Conservation (phyloP, 2,329 filamentous ascomycete species). For the Nigrograna mackinnonii region DNA sequence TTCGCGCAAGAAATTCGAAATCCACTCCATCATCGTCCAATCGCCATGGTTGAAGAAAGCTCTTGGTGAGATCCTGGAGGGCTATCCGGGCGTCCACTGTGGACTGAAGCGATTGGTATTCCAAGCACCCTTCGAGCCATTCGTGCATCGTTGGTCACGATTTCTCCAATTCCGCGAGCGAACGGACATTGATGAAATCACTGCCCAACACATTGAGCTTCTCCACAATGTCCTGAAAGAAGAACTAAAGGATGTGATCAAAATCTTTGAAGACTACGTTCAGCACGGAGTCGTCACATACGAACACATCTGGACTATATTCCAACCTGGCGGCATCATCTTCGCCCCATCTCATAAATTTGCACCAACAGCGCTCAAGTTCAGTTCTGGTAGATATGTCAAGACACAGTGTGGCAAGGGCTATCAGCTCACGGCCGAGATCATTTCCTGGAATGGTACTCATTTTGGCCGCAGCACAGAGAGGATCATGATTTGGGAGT, state of each 20-base stretch:
- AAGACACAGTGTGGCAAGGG: conserved; percentile 23
- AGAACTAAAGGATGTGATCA: conserved; percentile 44
- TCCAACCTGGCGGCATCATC: conserved; percentile 36
- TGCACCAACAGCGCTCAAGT: conserved; percentile 20
- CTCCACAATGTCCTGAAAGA: conserved; percentile 38
- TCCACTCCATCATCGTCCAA: conserved; percentile 68
- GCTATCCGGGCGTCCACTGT: conserved; percentile 64
- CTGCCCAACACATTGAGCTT: conserved; percentile 40
- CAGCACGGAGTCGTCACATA: conserved; percentile 42
- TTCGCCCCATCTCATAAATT: conserved; percentile 25
- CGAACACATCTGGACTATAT: conserved; percentile 48
- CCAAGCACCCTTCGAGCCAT: conserved; percentile 61
- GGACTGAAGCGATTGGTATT: conserved; percentile 64
- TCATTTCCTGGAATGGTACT: conserved; percentile 36
- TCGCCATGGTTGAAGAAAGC: conserved; percentile 63
- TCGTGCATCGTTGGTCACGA: conserved; percentile 66
- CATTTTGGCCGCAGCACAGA: conserved; percentile 27
- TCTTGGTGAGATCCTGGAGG: conserved; percentile 58
- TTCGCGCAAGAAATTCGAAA: conserved; percentile 61
- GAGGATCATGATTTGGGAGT: conserved; percentile 45
- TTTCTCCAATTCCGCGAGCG: conserved; percentile 21
- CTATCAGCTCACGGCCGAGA: conserved; percentile 25
- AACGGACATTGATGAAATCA: conserved; percentile 18
- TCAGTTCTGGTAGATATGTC: conserved; percentile 19
- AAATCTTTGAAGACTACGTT: conserved; percentile 40